Conservation (phyloP, 2,329 filamentous ascomycete genomes). For the Hirsutella thompsonii region DNA sequence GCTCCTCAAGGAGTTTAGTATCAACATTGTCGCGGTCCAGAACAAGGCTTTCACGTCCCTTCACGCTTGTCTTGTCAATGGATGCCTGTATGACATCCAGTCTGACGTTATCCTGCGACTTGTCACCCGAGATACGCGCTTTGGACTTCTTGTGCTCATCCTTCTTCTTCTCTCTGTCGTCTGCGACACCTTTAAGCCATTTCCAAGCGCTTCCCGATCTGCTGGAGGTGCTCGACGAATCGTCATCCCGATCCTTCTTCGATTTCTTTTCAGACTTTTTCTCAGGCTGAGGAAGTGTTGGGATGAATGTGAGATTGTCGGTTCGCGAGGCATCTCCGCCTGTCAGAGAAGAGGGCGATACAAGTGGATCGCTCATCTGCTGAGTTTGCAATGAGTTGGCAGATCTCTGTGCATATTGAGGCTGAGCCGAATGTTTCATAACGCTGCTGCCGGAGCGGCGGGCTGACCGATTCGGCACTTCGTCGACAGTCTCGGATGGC, state of each 20-base stretch:
- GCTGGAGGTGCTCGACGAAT: slow-evolving; percentile 44
- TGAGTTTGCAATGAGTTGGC: slow-evolving; percentile 6
- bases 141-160: slow-evolving; percentile 57
- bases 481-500: slow-evolving; percentile 17
- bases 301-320: slow-evolving; percentile 69
- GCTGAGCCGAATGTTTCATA: slow-evolving; percentile 3
- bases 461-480: slow-evolving; percentile 33
- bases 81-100: slow-evolving; percentile 80
- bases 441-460: slow-evolving; percentile 7
- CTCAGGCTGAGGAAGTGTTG: slow-evolving; percentile 56
- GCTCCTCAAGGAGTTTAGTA: slow-evolving; percentile 62
- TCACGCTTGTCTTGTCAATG: slow-evolving; percentile 54
- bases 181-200: slow-evolving; percentile 69
- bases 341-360: slow-evolving; percentile 48
- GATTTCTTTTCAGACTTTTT: slow-evolving; percentile 62
- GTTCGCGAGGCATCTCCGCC: slow-evolving; percentile 56
- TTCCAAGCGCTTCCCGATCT: slow-evolving; percentile 61
- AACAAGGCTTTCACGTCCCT: slow-evolving; percentile 70
- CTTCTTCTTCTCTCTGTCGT: slow-evolving; percentile 49
- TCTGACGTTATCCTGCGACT: slow-evolving; percentile 63
- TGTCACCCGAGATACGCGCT: slow-evolving; percentile 41
- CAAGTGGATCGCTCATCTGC: slow-evolving; percentile 14
- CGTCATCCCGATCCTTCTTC: slow-evolving; percentile 59
- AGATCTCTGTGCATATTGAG: slow-evolving; percentile 6
- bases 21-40: slow-evolving; percentile 67